Evolutionary conservation across 2,329 filamentous ascomycete species (phyloP), one percentile per base, ranked within the genome.

Genomic region (Fusarium nisikadoi): DNA sequence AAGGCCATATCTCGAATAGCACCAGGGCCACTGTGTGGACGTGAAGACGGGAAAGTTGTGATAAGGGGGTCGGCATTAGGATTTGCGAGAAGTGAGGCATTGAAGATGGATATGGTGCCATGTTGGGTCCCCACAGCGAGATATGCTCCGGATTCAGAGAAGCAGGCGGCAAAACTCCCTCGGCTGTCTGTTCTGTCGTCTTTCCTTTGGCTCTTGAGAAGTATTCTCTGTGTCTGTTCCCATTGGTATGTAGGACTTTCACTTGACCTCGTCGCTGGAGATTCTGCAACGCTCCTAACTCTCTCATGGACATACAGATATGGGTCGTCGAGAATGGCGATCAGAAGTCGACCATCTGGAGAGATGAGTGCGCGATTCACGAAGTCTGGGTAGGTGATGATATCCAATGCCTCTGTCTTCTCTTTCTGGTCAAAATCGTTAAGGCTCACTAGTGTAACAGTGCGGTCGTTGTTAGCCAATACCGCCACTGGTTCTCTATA

Each of bases 331-430:
- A 95, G 93, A 46, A 98, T 93, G 4, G 94, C 93, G 10, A 95
- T 88, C 25, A 98, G 86, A 16, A 95, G 83, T 25, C 87, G 88
- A 2, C 95, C 95, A 79, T 98, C 93, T 0, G 95, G 96, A 11
- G 95, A 98, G 57, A 99, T 91, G n/a, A 95, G 90, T 38, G 95
- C 94, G 78, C 97, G 94, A 77, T 99, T 99, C 84, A 98, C 95
- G 72, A 91, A 93, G 78, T 95, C 93, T 9, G 93, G 92, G 72
- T 97, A 92, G 8, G 89, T 86, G 58, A 98, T 84, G 46, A 91
- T 87, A 60, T 93, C 90, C 27, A 97, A 83, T 39, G 92, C 86
- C 66, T 92, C 86, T 19, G 81, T 80, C 52, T 81, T 80, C 20
- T 83, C 81, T 47, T 79, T 79, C 38, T 76, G 76, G 8, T 83